A percentile compares a stretch with the other conserved stretches of the same genome.
Conservation (phyloP, 2,329 filamentous ascomycete species). For the Colletotrichum sojae region DNA sequence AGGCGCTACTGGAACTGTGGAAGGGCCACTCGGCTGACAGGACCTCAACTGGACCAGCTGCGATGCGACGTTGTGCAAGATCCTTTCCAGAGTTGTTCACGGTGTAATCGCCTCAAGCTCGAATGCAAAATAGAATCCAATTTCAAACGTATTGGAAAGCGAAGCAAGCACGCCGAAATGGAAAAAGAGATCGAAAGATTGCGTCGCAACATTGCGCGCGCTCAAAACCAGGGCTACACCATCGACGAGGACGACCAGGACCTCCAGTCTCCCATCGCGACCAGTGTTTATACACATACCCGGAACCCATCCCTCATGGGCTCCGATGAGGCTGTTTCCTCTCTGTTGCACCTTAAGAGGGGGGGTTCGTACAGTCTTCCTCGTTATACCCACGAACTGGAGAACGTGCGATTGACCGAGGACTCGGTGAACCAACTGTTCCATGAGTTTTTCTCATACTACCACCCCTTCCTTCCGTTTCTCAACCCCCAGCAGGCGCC, state of each 20-base stretch:
- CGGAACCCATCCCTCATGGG: constrained; percentile 76
- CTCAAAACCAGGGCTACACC: constrained; percentile 71
- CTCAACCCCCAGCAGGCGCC: constrained; percentile 76
- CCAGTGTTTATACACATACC: constrained; percentile 70
- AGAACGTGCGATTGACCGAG: constrained; percentile 75
- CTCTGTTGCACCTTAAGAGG: constrained; percentile 75
- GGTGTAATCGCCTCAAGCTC: constrained; percentile 84
- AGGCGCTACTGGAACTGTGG: not conserved
- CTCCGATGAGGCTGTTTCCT: constrained; percentile 78
- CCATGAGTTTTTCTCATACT: constrained; percentile 80
- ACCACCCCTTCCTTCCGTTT: constrained; percentile 85
- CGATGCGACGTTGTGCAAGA: constrained; percentile 89
- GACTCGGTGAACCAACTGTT: constrained; percentile 76
- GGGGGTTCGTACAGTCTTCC: constrained; percentile 73
- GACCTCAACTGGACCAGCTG: constrained; percentile 63
- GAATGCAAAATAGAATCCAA: constrained; percentile 90
- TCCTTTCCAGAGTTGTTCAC: constrained; percentile 82
- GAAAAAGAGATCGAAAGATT: constrained; percentile 83
- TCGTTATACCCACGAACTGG: constrained; percentile 72
- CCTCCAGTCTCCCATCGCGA: constrained; percentile 71
- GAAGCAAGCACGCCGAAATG: constrained; percentile 88
- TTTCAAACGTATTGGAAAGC: constrained; percentile 87
- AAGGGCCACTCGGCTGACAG: constrained; percentile 19
- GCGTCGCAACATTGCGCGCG: constrained; percentile 72
- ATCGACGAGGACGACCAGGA: constrained; percentile 70